Evolutionary conservation across 768 basidiomycete genomes (phyloP).

Genomic region (Lentinus brumalis): DNA sequence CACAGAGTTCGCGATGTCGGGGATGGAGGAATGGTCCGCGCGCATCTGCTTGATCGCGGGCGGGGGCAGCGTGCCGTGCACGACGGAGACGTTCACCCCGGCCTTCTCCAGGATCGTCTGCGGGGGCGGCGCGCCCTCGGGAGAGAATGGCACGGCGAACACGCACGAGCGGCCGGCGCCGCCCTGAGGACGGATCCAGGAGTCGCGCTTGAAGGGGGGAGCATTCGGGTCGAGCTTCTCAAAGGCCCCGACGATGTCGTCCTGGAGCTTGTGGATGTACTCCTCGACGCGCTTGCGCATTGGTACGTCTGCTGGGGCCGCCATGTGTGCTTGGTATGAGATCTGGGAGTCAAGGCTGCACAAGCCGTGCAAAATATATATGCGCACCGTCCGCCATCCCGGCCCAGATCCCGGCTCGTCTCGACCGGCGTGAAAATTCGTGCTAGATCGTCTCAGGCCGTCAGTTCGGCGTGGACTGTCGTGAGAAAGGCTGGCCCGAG

Average conservation of each 20-base stretch:
- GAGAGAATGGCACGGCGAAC: constrained; percentile 55
- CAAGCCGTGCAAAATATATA: background rate
- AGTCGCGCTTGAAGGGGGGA: constrained; percentile 77
- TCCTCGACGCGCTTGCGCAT: constrained; percentile 78
- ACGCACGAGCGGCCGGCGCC: constrained; percentile 88
- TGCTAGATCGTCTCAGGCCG: no score
- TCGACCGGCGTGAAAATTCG: background rate
- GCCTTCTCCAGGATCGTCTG: constrained; percentile 85
- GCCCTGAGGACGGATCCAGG: constrained; percentile 68
- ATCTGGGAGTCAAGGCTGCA: background rate
- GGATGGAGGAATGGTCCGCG: constrained; percentile 81
- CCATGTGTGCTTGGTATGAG: constrained; percentile 3
- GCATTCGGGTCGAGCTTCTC: constrained; percentile 77
- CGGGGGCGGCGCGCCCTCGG: constrained; percentile 31
- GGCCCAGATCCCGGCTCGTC: background rate
- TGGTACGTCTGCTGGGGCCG: constrained; percentile 19
- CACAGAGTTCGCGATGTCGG: constrained; percentile 60
- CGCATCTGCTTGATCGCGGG: constrained; percentile 93
- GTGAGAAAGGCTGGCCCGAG: no score
- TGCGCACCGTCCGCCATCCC: background rate
- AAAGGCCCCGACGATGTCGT: constrained; percentile 73
- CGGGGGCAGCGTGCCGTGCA: constrained; percentile 86
- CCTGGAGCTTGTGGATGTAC: constrained; percentile 77
- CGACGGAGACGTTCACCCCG: constrained; percentile 92
- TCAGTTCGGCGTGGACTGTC: no score